Evolutionary conservation across 1,139 yeast species (phyloP).

Genomic region (Hanseniaspora uvarum): DNA sequence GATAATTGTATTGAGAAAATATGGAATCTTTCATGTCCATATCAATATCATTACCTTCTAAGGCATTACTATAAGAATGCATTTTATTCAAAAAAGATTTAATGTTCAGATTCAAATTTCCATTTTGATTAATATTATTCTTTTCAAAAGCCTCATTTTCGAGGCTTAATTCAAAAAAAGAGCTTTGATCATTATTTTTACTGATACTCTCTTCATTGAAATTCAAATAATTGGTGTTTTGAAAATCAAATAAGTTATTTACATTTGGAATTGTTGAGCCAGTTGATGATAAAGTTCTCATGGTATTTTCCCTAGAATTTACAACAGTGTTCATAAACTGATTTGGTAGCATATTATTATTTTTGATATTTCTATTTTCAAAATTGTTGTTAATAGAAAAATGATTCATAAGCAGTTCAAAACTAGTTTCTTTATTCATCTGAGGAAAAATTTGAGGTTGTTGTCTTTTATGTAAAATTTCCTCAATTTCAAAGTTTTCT

Average conservation of each 20-base stretch:
- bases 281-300: constrained; percentile 14
- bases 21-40: constrained; percentile 10
- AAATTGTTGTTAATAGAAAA: background rate
- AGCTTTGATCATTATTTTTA: background rate
- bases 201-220: constrained; percentile 1
- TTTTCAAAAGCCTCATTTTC: constrained; percentile 13
- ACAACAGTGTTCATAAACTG: background rate
- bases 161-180: constrained; percentile 17
- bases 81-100: background rate
- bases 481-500: constrained; percentile 9
- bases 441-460: background rate
- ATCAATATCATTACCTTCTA: background rate
- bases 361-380: background rate
- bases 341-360: background rate
- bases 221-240: constrained; percentile 4
- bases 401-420: background rate
- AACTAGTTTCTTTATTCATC: background rate
- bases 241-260: constrained; percentile 12
- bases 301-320: constrained; percentile 14
- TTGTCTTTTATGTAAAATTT: background rate
- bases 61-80: background rate
- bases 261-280: constrained; percentile 10
- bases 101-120: background rate
- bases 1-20: background rate
- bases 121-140: background rate